phyloP scores from a whole-genome alignment of 2,329 filamentous ascomycete genomes.

The Calonectria honghensis region DNA sequence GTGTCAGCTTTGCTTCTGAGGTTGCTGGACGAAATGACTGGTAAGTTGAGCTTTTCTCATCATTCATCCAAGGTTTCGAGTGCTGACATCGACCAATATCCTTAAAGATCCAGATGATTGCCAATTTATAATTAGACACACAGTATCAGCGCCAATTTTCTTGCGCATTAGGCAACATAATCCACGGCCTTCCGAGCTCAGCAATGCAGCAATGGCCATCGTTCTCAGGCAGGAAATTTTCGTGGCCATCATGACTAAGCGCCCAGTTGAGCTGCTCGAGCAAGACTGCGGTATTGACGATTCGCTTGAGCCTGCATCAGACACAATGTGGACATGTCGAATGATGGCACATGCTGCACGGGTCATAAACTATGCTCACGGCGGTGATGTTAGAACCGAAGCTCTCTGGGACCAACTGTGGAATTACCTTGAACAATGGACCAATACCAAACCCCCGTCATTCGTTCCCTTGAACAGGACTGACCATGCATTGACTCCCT shows the following conservation, averaged over 20 bases:
- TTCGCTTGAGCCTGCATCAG: slow-evolving; percentile 4
- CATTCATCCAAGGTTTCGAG: background rate
- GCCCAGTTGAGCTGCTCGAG: background rate
- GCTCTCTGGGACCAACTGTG: slow-evolving; percentile 16
- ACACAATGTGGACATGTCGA: slow-evolving; percentile 22
- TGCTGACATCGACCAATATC: background rate
- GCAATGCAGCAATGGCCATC: slow-evolving; percentile 17
- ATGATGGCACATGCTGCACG: slow-evolving; percentile 28
- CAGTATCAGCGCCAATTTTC: slow-evolving; percentile 20
- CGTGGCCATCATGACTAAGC: slow-evolving; percentile 27
- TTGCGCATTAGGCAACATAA: slow-evolving; percentile 12
- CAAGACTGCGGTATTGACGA: slow-evolving; percentile 21
- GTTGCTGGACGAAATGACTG: slow-evolving; percentile 29
- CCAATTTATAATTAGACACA: slow-evolving; percentile 2
- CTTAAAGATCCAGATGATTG: slow-evolving; percentile 7
- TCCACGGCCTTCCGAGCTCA: background rate
- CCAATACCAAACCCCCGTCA: background rate
- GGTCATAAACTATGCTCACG: slow-evolving; percentile 17
- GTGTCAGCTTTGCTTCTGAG: slow-evolving; percentile 24
- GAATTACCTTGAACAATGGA: slow-evolving; percentile 22
- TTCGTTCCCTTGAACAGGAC: background rate
- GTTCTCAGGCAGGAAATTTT: slow-evolving; percentile 26
- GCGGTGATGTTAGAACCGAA: background rate
- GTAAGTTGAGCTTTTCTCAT: background rate
- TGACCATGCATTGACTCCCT: background rate